Base-by-base conservation (phyloP, 202 grass and related monocot species). In the Setaria italica region DNA sequence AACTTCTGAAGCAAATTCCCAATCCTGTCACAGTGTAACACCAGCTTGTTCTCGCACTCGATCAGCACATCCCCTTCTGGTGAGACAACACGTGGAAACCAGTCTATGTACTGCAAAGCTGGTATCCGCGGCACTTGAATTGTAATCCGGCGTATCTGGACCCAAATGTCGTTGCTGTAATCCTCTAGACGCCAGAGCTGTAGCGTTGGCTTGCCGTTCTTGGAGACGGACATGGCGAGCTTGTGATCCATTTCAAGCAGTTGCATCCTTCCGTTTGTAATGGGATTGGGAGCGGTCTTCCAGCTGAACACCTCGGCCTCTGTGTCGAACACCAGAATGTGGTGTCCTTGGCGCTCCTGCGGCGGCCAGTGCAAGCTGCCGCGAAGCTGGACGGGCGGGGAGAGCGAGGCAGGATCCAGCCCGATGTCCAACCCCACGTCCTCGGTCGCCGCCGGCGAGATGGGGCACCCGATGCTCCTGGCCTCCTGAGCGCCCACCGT, bases 351-450 rank as follows among this genome's bases (percentile, higher is more conserved):
- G 37, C 35, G 50, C 72, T 34, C 9, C 72, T 77, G 73, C 49
- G 72, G 72, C 49, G 62, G 62, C 72, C 82, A 85, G 72, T 77
- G 37, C 72, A 85, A 73, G 35, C 46, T 64, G 70, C 12, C 1
- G 16, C 14, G 9, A 4, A 54, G 35, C 58, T 75, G 72, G 39
- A 68, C 5, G 10, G 82, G 82, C 16, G 72, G 82, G 4, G 10
- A 41, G 33, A 45, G 1, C 0, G 2, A 33, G 35, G 72, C 3
- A 57, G 49, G 50, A 0, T 34, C 25, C 46, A 80, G 45, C 29
- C 81, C 42, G 0, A 15, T n/a, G 1, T 12, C 3, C 39, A 85
- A 19, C 19, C 62, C 62, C 37, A 7, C 25, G n/a, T 67, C 71
- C 45, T 0, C 2, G 63, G 0, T 3, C 21, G 21, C 60, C 33